phyloP scores from a whole-genome alignment of 106 monocot genomes.

The Phalaenopsis aphrodite region DNA sequence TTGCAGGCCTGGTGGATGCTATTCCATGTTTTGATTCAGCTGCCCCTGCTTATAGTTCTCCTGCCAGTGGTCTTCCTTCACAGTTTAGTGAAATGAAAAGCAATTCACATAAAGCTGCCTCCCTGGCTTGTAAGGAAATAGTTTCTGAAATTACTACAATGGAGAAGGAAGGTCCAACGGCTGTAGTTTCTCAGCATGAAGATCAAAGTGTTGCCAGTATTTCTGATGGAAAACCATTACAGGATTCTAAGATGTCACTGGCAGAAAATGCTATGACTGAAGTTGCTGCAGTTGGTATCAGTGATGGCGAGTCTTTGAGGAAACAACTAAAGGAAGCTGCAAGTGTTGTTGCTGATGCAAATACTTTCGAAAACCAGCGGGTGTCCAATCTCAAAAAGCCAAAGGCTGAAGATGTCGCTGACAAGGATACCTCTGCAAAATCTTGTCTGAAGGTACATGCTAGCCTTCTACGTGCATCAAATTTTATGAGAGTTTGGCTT shows the following conservation, averaged over 20 bases:
- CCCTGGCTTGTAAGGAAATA: slow-evolving; percentile 4
- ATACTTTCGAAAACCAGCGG: slow-evolving; percentile 11
- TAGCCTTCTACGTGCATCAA: neutral
- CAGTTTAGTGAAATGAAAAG: slow-evolving; percentile 19
- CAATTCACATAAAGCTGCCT: neutral
- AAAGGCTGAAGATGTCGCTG: neutral
- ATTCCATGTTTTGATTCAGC: neutral
- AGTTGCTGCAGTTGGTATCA: slow-evolving; percentile 7
- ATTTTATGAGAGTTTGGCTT: neutral
- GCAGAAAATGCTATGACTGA: slow-evolving; percentile 6
- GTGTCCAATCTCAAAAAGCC: slow-evolving; percentile 11
- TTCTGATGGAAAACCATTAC: slow-evolving; percentile 34
- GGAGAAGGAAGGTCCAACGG: slow-evolving; percentile 1
- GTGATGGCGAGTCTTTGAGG: slow-evolving; percentile 13
- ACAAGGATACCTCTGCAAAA: slow-evolving; percentile 18
- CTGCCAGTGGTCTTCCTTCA: slow-evolving; percentile 9
- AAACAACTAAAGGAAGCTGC: neutral
- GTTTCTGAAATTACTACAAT: neutral
- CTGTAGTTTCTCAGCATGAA: slow-evolving; percentile 16
- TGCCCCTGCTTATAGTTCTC: neutral
- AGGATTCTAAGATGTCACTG: slow-evolving; percentile 20
- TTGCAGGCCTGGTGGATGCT: slow-evolving; percentile 2
- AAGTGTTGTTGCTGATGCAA: slow-evolving; percentile 8
- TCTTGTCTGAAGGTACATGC: slow-evolving; percentile 28
- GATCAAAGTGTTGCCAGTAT: slow-evolving; percentile 21